phyloP scores from a whole-genome alignment of 768 basidiomycete species.

The Sutorius australiensis region DNA sequence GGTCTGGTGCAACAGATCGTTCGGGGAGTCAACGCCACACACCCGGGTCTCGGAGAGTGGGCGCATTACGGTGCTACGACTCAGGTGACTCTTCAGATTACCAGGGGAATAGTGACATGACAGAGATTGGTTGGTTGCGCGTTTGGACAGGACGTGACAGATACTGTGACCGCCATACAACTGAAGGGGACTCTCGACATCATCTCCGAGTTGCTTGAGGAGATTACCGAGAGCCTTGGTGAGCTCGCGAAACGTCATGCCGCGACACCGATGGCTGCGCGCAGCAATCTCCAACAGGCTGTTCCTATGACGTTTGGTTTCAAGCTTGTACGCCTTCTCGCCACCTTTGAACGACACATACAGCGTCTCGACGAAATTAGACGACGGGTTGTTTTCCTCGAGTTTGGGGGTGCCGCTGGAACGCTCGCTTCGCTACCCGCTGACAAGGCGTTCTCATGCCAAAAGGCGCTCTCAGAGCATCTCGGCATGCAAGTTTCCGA shows the following conservation, averaged over 20 bases:
- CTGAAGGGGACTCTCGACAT: conserved; percentile 38
- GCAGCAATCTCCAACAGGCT: conserved; percentile 47
- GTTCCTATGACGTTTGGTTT: conserved; percentile 48
- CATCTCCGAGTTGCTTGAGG: conserved; percentile 26
- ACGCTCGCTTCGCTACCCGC: conserved; percentile 43
- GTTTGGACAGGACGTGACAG: conserved; percentile 42
- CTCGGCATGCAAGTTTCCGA: conserved; percentile 24
- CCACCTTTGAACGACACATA: conserved; percentile 41
- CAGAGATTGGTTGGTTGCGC: background rate
- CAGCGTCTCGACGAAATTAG: conserved; percentile 36
- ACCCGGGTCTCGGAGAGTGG: conserved; percentile 42
- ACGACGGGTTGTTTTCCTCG: conserved; percentile 37
- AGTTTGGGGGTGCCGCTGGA: conserved; percentile 46
- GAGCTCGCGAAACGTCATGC: conserved; percentile 31
- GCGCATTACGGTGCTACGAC: conserved; percentile 48
- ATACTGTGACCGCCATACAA: conserved; percentile 43
- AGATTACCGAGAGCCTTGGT: conserved; percentile 30
- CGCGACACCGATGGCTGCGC: conserved; percentile 42
- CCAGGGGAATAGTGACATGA: background rate
- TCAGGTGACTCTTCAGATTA: conserved; percentile 31
- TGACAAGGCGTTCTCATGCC: conserved; percentile 30
- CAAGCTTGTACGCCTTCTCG: conserved; percentile 42
- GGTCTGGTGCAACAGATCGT: conserved; percentile 45
- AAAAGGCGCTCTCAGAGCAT: conserved; percentile 17
- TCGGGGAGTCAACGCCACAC: conserved; percentile 30